These are phyloP conservation scores for Russula brevipes DNA, from an alignment of 768 basidiomycete species.

Conservation along the genomic window DNA sequence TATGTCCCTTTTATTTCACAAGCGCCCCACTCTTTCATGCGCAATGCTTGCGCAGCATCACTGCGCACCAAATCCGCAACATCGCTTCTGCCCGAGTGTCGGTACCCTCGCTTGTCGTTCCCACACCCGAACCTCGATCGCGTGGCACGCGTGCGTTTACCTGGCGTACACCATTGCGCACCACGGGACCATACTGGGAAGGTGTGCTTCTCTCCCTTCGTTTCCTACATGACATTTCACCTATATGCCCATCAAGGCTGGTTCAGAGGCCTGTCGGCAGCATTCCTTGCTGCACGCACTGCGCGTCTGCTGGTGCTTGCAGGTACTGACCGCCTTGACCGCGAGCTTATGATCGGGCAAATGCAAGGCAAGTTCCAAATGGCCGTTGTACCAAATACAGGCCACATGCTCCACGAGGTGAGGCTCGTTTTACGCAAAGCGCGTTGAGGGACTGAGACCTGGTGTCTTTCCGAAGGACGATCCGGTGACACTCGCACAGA, in stretches of 20 bases:
- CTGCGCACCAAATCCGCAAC: slow-evolving; percentile 80
- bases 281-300: slow-evolving; percentile 70
- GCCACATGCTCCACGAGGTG: slow-evolving; percentile 94
- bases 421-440: slow-evolving; percentile 24
- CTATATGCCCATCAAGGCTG: slow-evolving; percentile 54
- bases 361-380: slow-evolving; percentile 90
- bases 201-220: slow-evolving; percentile 44
- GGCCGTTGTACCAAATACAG: slow-evolving; percentile 78
- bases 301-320: slow-evolving; percentile 89
- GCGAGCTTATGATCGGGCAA: slow-evolving; percentile 86
- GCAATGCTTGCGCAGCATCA: slow-evolving; percentile 45
- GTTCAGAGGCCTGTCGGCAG: slow-evolving; percentile 79
- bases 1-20: slow-evolving; percentile 38
- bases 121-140: slow-evolving; percentile 33
- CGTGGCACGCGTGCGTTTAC: slow-evolving; percentile 40
- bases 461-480: slow-evolving; percentile 60
- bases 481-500: slow-evolving; percentile 71
- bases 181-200: slow-evolving; percentile 86
- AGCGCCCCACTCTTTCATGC: not conserved
- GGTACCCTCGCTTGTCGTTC: slow-evolving; percentile 70
- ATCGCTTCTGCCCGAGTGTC: slow-evolving; percentile 79
- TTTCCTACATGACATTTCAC: not conserved
- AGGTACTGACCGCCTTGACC: slow-evolving; percentile 89
- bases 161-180: slow-evolving; percentile 83
- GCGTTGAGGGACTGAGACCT: not conserved